These are phyloP conservation scores for Fraxinus sp. DNA, from an alignment of 305 asterid genomes.

Conservation along the genomic window DNA sequence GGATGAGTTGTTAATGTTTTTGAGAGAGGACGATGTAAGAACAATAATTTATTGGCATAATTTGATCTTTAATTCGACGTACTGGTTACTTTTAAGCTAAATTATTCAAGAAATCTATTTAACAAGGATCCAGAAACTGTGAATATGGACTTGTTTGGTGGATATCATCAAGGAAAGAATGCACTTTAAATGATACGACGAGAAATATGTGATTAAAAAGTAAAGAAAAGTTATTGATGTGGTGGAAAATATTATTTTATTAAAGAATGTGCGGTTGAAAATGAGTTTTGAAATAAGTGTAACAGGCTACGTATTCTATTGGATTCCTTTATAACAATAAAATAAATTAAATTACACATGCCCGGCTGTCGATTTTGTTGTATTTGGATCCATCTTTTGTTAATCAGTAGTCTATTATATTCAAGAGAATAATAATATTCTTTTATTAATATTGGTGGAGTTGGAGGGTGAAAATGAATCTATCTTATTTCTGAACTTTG, in stretches of 20 bases:
- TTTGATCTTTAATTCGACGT: neutral
- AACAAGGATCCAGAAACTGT: neutral
- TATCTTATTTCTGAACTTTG: neutral
- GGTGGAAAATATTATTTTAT: too few relatives aligned
- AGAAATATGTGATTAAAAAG: too few relatives aligned
- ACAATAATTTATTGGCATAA: neutral
- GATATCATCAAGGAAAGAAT: too few relatives aligned
- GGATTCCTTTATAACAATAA: neutral
- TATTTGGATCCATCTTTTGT: neutral
- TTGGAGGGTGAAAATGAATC: conserved; percentile 5
- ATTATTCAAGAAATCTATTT: neutral
- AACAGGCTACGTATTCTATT: neutral
- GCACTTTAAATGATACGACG: too few relatives aligned
- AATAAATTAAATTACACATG: neutral
- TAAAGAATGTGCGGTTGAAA: too few relatives aligned
- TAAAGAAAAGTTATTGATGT: too few relatives aligned
- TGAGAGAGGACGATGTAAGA: neutral
- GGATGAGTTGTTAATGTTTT: neutral
- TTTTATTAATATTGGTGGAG: neutral
- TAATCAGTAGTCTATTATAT: neutral
- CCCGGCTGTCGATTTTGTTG: neutral
- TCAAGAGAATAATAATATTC: neutral
- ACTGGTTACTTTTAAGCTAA: neutral
- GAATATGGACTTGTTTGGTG: neutral
- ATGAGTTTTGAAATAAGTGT: too few relatives aligned